phyloP scores from a whole-genome alignment of 1,284 basidiomycete species.

The Leccinum subrobustum region DNA sequence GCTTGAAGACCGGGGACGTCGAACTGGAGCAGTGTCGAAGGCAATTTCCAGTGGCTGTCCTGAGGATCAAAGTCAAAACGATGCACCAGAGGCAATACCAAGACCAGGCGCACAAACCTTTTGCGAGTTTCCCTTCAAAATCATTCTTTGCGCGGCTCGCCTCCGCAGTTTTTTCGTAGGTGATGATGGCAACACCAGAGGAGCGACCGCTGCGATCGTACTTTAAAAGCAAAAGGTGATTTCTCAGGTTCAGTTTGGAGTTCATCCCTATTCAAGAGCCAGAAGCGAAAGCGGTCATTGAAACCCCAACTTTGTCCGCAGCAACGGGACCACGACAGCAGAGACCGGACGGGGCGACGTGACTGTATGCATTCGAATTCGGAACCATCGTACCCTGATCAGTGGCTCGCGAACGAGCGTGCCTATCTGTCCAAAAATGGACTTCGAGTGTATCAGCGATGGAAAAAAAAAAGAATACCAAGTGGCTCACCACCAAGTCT shows the following conservation, averaged over 20 bases:
- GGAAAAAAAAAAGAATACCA: background rate
- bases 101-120: constrained; percentile 55
- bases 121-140: constrained; percentile 87
- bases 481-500: constrained; percentile 75
- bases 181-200: constrained; percentile 78
- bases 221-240: constrained; percentile 52
- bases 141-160: constrained; percentile 85
- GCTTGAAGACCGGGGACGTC: constrained; percentile 32
- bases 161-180: constrained; percentile 78
- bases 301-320: constrained; percentile 30
- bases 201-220: constrained; percentile 97
- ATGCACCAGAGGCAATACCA: background rate
- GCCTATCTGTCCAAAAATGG: constrained; percentile 91
- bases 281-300: constrained; percentile 44
- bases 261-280: constrained; percentile 34
- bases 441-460: constrained; percentile 41
- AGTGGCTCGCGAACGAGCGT: constrained; percentile 88
- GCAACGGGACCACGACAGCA: constrained; percentile 29
- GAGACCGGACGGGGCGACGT: constrained; percentile 34
- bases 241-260: constrained; percentile 34
- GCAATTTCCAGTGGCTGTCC: constrained; percentile 82
- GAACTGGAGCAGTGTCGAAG: constrained; percentile 53
- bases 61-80: constrained; percentile 30
- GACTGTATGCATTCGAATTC: constrained; percentile 53
- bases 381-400: constrained; percentile 89